Evolutionary conservation across 441 rosid species (phyloP).

Genomic region (Gossypium trilobum): DNA sequence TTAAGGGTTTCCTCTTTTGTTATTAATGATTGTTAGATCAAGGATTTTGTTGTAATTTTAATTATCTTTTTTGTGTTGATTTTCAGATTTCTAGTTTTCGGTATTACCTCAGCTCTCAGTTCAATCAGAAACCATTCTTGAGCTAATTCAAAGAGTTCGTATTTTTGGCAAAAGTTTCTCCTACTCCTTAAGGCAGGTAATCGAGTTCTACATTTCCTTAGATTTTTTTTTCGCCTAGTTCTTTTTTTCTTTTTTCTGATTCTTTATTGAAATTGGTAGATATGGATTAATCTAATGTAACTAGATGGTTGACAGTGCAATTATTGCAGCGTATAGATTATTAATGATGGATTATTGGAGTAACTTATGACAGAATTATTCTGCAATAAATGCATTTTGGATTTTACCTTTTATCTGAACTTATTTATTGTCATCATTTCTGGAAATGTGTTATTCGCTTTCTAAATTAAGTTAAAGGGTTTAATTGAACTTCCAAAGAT

Average conservation of each 20-base stretch:
- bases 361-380: neutral
- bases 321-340: neutral
- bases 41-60: neutral
- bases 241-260: neutral
- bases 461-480: conserved; percentile 10
- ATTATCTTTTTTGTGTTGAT: neutral
- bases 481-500: conserved; percentile 12
- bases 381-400: conserved; percentile 12
- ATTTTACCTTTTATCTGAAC: neutral
- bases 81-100: conserved; percentile 33
- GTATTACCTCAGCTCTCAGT: conserved; percentile 8
- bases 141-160: conserved; percentile 7
- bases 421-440: neutral
- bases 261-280: neutral
- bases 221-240: neutral
- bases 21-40: conserved; percentile 3
- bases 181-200: conserved; percentile 4
- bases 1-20: conserved; percentile 13
- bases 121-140: conserved; percentile 11
- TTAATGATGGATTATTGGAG: neutral
- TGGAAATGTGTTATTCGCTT: conserved; percentile 9
- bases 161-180: neutral
- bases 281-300: neutral
- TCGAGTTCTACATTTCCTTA: neutral
- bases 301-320: neutral